A percentile compares a stretch with the other conserved stretches of the same genome.
These are phyloP conservation scores for Zygosaccharomyces bailii DNA, from an alignment of 805 yeast genomes.

Conservation along the genomic window DNA sequence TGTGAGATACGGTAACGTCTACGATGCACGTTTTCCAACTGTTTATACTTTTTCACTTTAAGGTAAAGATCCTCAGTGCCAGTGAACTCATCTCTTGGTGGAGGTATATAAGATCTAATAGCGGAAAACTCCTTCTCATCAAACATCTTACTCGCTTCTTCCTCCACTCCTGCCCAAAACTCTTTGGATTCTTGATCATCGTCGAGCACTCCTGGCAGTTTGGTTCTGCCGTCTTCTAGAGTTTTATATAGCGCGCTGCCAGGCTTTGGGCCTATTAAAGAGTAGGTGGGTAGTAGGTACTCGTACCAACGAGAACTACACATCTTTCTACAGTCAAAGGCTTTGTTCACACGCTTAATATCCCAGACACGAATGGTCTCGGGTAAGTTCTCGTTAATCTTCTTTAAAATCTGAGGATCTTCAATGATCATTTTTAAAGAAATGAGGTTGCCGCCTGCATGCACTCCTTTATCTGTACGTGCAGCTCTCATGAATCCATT, in stretches of 20 bases:
- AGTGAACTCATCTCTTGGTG: conserved; percentile 39
- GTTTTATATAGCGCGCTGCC: conserved; percentile 59
- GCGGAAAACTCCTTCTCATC: conserved; percentile 27
- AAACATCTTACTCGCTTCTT: conserved; percentile 37
- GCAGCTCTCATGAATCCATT: conserved; percentile 84
- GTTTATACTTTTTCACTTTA: conserved; percentile 51
- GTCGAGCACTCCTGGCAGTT: conserved; percentile 57
- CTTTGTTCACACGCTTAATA: conserved; percentile 77
- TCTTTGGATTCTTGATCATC: conserved; percentile 63
- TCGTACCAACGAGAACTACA: conserved; percentile 96
- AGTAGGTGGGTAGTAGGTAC: conserved; percentile 86
- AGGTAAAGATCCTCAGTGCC: conserved; percentile 38
- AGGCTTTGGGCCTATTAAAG: conserved; percentile 89
- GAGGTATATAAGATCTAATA: conserved; percentile 34
- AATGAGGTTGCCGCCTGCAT: conserved; percentile 92
- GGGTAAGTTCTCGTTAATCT: conserved; percentile 74
- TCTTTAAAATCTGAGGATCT: conserved; percentile 62
- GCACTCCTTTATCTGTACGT: conserved; percentile 93
- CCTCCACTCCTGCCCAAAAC: conserved; percentile 63
- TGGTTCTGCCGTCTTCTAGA: conserved; percentile 49
- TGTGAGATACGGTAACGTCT: conserved; percentile 63
- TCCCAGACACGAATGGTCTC: conserved; percentile 93
- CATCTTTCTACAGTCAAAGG: conserved; percentile 92
- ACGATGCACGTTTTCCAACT: conserved; percentile 62
- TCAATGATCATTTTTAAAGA: conserved; percentile 81